Evolutionary conservation across 2,329 filamentous ascomycete species (phyloP), one percentile per base, ranked within the genome.

Genomic region (Lachnellula willkommii): DNA sequence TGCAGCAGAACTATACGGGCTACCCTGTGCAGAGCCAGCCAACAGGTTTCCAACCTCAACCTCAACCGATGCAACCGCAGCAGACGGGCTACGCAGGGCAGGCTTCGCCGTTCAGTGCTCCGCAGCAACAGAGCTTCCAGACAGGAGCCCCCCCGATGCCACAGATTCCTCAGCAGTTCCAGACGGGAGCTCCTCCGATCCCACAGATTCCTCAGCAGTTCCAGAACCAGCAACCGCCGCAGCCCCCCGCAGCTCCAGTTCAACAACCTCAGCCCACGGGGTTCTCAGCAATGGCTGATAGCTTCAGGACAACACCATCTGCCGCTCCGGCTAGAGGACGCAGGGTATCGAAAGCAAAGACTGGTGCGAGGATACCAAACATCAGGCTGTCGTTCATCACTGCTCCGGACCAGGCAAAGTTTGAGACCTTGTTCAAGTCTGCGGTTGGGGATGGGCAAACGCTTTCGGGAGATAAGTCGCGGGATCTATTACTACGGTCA

Each of bases 341-440:
- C 60, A 70, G 76, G 57, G 70, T 76, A 7, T 74, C 75, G 55
- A 84, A 82, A 67, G 72, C 76, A 55, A 84, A 83, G 66, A 71
- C 77, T 45, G 74, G 79, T 12, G 85, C 82, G 65, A 94, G 88
- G 75, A 96, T 99, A 55, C 94, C 94, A 28, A 97, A 89, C 70
- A 95, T 97, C 63, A 83, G 94, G 50, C 76, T 99, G 59, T 96
- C 92, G 3, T 99, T 99, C 72, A 96, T 99, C 68, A 96, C 93
- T 2, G 92, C 90, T 26, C 84, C 88, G 67, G 94, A 99, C 70
- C 94, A 99, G 73, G 83, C 90, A 68, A 96, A 96, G 75, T 99
- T 99, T 66, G 94, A 99, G 77, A 94, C 94, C 55, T 76, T 99
- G 43, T 99, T 99, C 79, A 96, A 94, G 75, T 95, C 92, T 54